phyloP scores from a whole-genome alignment of 2,329 filamentous ascomycete species.

The Rhynchosporium secalis region DNA sequence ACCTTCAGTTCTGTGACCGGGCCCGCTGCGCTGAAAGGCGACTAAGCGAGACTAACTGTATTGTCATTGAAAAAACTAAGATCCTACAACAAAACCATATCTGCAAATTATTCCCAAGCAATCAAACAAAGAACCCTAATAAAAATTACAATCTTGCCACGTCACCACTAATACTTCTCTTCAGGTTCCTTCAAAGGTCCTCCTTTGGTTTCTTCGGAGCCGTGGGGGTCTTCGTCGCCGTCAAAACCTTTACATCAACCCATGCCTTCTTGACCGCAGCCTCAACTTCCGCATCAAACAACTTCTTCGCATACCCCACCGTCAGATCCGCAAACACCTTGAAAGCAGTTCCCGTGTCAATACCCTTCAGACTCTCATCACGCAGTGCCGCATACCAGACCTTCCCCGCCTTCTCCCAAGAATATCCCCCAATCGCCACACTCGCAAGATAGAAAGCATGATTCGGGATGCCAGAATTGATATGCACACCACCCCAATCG shows the following conservation, averaged over 20 bases:
- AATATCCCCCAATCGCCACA: slow-evolving; percentile 51
- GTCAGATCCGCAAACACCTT: slow-evolving; percentile 19
- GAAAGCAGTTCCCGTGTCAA: slow-evolving; percentile 12
- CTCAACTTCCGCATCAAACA: slow-evolving; percentile 17
- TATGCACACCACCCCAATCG: slow-evolving; percentile 56
- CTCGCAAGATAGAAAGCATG: slow-evolving; percentile 54
- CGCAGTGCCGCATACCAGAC: slow-evolving; percentile 32
- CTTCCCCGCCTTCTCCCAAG: slow-evolving; percentile 42
- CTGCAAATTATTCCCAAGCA: no score
- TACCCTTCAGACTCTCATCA: background rate
- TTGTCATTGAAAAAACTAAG: no score
- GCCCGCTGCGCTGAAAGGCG: no score
- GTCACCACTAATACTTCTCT: background rate
- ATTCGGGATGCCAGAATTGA: slow-evolving; percentile 59
- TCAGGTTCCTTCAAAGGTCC: background rate
- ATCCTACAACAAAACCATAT: no score
- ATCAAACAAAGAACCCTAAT: background rate
- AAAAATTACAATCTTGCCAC: background rate
- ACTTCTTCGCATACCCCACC: slow-evolving; percentile 8
- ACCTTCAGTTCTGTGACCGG: no score
- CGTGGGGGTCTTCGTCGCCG: background rate
- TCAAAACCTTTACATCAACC: slow-evolving; percentile 15
- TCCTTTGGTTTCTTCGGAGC: slow-evolving; percentile 13
- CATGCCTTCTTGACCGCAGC: slow-evolving; percentile 19
- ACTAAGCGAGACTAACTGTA: no score